Evolutionary conservation across 2,329 filamentous ascomycete genomes (phyloP).

Genomic region (Atkinsonella texensis): DNA sequence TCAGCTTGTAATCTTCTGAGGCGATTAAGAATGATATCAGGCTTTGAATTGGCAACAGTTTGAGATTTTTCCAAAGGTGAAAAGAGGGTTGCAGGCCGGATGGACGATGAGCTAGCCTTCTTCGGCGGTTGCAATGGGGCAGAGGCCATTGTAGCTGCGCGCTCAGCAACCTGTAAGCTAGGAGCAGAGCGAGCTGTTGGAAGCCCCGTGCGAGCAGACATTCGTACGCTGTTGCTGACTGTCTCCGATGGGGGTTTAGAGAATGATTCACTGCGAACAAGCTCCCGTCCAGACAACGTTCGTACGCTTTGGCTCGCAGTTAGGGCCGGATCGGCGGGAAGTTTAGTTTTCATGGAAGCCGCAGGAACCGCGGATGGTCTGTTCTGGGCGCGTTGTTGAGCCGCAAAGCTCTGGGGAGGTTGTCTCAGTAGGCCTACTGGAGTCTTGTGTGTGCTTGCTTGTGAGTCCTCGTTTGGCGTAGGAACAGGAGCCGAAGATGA

Average conservation of each 20-base stretch:
- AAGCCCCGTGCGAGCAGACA: slow-evolving; percentile 15
- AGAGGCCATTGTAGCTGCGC: slow-evolving; percentile 16
- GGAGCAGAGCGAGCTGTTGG: slow-evolving; percentile 17
- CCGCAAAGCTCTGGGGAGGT: slow-evolving; percentile 53
- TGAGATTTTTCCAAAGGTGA: slow-evolving; percentile 39
- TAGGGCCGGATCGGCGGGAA: slow-evolving; percentile 12
- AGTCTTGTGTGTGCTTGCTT: slow-evolving; percentile 19
- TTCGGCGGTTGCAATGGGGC: slow-evolving; percentile 13
- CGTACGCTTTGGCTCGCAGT: slow-evolving; percentile 20
- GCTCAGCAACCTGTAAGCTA: slow-evolving; percentile 18
- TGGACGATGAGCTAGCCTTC: slow-evolving; percentile 17
- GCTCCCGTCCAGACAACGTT: slow-evolving; percentile 16
- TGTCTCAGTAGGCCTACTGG: slow-evolving; percentile 35
- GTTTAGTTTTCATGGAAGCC: slow-evolving; percentile 16
- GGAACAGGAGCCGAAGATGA: neutral
- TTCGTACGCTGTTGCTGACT: slow-evolving; percentile 16
- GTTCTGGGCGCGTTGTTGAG: slow-evolving; percentile 49
- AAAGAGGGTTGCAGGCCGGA: slow-evolving; percentile 40
- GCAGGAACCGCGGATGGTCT: slow-evolving; percentile 23
- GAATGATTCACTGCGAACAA: slow-evolving; percentile 13
- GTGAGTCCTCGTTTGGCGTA: slow-evolving; percentile 20
- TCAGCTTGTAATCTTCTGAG: slow-evolving; percentile 46
- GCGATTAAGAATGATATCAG: slow-evolving; percentile 44
- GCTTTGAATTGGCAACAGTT: slow-evolving; percentile 39
- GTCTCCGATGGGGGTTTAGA: slow-evolving; percentile 14